Percentiles rank a stretch among this genome's conserved stretches.
Conservation (phyloP, 208 protist genomes). For the Borovskyia barvae region DNA sequence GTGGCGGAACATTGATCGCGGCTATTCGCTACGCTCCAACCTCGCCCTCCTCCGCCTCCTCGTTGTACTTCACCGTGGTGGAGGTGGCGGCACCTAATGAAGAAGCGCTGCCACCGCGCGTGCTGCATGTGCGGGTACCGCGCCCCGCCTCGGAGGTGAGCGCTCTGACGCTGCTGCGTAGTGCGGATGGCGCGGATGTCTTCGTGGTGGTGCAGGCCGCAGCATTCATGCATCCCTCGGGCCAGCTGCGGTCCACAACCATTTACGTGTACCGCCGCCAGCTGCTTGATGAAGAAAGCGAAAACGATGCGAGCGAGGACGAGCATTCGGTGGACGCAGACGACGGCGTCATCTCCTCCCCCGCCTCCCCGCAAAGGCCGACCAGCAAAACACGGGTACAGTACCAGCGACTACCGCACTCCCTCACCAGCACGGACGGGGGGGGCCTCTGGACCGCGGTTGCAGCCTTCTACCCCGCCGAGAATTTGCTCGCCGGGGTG, state of each 20-base stretch:
- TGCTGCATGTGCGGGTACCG: conserved; percentile 35
- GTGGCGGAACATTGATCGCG: conserved; percentile 28
- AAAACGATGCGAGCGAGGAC: conserved; percentile 1
- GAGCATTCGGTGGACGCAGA: background rate
- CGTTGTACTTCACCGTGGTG: conserved; percentile 30
- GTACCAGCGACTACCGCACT: conserved; percentile 49
- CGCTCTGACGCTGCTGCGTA: conserved; percentile 26
- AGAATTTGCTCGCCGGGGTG: conserved; percentile 1
- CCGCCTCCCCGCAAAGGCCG: background rate
- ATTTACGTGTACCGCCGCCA: conserved; percentile 47
- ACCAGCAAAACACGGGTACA: conserved; percentile 10
- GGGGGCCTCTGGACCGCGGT: conserved; percentile 27
- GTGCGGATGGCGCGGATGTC: conserved; percentile 36
- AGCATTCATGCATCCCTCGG: background rate
- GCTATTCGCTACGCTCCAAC: conserved; percentile 11
- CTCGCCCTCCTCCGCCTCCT: background rate
- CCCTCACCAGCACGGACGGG: conserved; percentile 26
- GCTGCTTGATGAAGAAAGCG: background rate
- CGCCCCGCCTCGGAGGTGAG: conserved; percentile 11
- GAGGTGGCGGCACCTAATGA: conserved; percentile 37
- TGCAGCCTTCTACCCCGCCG: conserved; percentile 17
- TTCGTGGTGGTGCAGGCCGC: conserved; percentile 49
- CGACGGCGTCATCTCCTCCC: conserved; percentile 8
- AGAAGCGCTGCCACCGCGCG: conserved; percentile 16
- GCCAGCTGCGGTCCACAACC: background rate